Base-by-base conservation (phyloP, 306 rosid species). In the Senna siamea region DNA sequence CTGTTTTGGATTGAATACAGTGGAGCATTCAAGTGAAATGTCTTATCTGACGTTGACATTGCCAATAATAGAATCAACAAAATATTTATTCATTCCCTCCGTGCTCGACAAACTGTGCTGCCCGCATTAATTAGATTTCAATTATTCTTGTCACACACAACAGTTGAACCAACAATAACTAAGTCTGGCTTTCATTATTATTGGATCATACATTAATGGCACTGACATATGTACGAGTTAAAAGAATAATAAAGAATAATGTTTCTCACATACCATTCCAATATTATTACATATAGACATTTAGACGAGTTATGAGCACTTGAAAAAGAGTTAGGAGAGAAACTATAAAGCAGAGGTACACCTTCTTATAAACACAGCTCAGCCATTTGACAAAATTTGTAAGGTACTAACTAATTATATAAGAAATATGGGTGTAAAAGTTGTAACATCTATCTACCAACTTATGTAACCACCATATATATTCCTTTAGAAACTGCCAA, bases 291-390 rank as follows among this genome's bases (percentile, higher is more conserved):
- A 38, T 38, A 54, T 54, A 54, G 60, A n/a, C n/a, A n/a, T 19
- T 40, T 32, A 32, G 65, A 28, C 38, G 51, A 58, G 54, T 64
- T 47, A 9, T 34, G 30, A 69, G 32, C 66, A 18, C 9, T 20
- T 11, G 9, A 60, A 15, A 22, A 43, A 60, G 41, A 77, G 51
- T 23, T 52, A 38, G 28, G 2, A 69, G 59, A 46, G 53, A 57
- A 76, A 53, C 6, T 20, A 53, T 10, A 23, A 55, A 17, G 20
- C 5, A 19, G 52, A 40, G 72, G 69, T 68, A 22, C 71, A 28
- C 76, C 23, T 53, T 40, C 68, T 44, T 72, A 26, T 3, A 3
- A 64, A 60, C 70, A 64, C 64, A 69, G 68, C 75, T 81, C 78
- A 83, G 74, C 50, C 63, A 59, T 75, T 76, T 65, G 83, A 15